Base-by-base conservation (phyloP, 169 alveolate genomes). In the Cryptosporidium baileyi region DNA sequence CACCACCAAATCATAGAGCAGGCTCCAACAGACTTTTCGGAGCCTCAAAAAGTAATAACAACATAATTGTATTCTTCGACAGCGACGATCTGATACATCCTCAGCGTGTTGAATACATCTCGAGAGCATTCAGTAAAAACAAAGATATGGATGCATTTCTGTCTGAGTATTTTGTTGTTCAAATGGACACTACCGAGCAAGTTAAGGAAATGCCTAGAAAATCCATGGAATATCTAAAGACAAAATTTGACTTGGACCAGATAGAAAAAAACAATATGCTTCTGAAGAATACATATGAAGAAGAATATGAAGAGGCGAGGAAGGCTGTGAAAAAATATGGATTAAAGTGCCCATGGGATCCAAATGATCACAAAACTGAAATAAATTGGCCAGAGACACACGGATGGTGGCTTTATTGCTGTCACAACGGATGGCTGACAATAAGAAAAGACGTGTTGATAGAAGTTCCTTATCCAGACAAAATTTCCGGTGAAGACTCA, bases 361-460 rank as follows among this genome's bases (percentile, higher is more conserved):
- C 85, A 1, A 51, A 74, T 34, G 67, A 74, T 28, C 32, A 40
- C 17, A 36, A 26, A 34, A 54, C 85, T 1, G 85, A 74, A 7
- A 57, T 74, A 3, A 74, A 74, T 43, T 54, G 85, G 67, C 85
- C 85, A 40, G 85, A 74, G 38, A 74, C 85, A 11, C 74, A 57
- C n/a, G 67, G 74, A 24, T 74, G 85, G 85, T 74, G 85, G 85
- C 57, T 74, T 3, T 74, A 74, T 19, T 74, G 85, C n/a, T 74
- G 85, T 19, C 85, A 74, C 26, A 74, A 74, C 49, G 85, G 85
- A 1, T 74, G 85, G 85, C 36, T 74, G 11, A 74, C 65, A 36
- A 54, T 74, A 7, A 74, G 41, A 19, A 74, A 44, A 17, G 40
- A 44, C 34, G 60, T 74, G 4, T 11, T 74, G 1, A 74, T 74